Base-by-base conservation (phyloP, 164 flowering plant genomes). In the Hamamelis virginiana region DNA sequence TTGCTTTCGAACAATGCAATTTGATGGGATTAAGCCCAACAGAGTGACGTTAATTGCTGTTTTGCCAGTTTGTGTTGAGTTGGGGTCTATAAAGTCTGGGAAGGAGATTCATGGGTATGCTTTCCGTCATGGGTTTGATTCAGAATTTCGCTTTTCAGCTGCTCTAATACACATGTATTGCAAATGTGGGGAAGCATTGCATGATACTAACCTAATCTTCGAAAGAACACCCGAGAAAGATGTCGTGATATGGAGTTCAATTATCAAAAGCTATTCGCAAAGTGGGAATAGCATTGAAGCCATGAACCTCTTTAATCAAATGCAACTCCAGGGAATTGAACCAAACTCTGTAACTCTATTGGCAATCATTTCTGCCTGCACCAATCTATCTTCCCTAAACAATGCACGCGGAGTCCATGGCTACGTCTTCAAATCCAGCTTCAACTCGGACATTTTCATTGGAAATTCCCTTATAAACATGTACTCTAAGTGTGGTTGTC, bases 401-500 rank as follows among this genome's bases (percentile, higher is more conserved):
- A 75, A 75, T 46, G 87, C 83, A 4, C 44, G 41, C 50, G 81
- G 70, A 67, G 62, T 85, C 72, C 95, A 90, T 43, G 75, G 79
- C 14, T 83, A 76, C 62, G 59, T 65, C 16, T 22, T 81, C 38
- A 83, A 75, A 73, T 71, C 71, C 0, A 85, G 86, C n/a, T 69
- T 86, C 14, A 19, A 8, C 25, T 76, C 43, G 5, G 69, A 76
- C 9, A 22, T 78, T 50, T 71, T 63, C 25, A 60, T 90, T 38
- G 82, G 83, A 16, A 91, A 89, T 72, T 75, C 91, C 21, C 81
- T 89, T 1, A 79, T 89, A 11, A 75, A 75, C 61, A 83, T 86
- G 89, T 87, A 91, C 51, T 72, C 87, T 6, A 89, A 89, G 61
- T 79, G 88, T 76, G 96, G 96, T 23, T 78, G 61, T 53, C 77